Base-by-base conservation (phyloP, 352 stramenopile genomes). In the Bremia lactucae region DNA sequence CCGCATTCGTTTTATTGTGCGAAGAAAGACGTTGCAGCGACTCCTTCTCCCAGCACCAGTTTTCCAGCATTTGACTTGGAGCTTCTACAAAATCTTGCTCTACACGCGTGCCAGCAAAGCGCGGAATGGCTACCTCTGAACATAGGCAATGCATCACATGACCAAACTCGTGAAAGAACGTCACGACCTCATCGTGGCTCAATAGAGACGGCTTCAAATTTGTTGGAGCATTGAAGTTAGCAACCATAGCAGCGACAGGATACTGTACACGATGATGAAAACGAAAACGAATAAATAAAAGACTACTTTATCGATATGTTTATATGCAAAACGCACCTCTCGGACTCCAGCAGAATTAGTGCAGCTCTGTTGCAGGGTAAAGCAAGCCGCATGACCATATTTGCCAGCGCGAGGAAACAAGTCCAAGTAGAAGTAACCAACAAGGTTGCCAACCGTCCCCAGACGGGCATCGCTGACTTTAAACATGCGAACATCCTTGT, bases 91-190 rank as follows among this genome's bases (percentile, higher is more conserved):
- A 95, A 49, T 95, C 84, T 31, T 74, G 69, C 60, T 88, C 76
- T 20, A 90, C 71, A 35, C 81, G 63, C 36, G 80, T 76, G 42
- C 83, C 72, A n/a, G 71, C 66, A 56, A 87, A 83, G 42, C 69
- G 65, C 29, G 83, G 59, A 55, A 94, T 81, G 42, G 78, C 52
- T 33, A 79, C 59, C 54, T 94, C 78, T 7, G 70, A 85, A 53
- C 83, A 96, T 38, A 96, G 36, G 43, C 76, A 86, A 60, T 96
- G 81, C 77, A 96, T 91, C 41, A 94, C 81, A 55, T 95, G 82
- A 14, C 77, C 77, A 45, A 94, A 94, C 55, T 95, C 83, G 50
- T 95, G 82, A 51, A 94, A 94, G 54, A 86, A 89, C 19, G 83
- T 95, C 25, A 91, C 77, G 11, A 95, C 79, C 41, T 95, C 83